Conservation (phyloP, 441 rosid species). For the Mallotus japonicus region DNA sequence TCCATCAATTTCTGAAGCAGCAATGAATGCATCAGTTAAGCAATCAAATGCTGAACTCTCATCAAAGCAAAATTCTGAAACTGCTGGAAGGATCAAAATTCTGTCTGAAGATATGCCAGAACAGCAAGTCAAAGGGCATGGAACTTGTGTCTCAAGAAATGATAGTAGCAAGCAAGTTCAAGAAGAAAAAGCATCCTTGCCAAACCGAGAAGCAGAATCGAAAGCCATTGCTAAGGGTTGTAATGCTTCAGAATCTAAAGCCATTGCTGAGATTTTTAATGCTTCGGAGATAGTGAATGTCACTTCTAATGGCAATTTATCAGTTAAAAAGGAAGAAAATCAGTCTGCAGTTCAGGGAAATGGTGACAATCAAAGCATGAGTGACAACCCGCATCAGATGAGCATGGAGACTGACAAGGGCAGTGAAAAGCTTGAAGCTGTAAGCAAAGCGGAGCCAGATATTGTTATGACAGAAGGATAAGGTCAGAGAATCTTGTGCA, state of each 20-base stretch:
- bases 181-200: slow-evolving; percentile 26
- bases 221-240: slow-evolving; percentile 32
- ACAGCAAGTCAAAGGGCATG: slow-evolving; percentile 36
- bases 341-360: slow-evolving; percentile 24
- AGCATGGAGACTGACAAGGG: slow-evolving; percentile 17
- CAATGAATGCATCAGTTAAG: slow-evolving; percentile 25
- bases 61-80: slow-evolving; percentile 36
- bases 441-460: slow-evolving; percentile 25
- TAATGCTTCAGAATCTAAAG: slow-evolving; percentile 25
- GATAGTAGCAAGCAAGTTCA: slow-evolving; percentile 24
- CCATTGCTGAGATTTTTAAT: slow-evolving; percentile 29
- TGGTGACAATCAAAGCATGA: slow-evolving; percentile 4
- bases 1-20: slow-evolving; percentile 30
- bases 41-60: slow-evolving; percentile 37
- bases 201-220: slow-evolving; percentile 29
- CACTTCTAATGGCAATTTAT: slow-evolving; percentile 15
- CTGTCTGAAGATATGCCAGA: slow-evolving; percentile 30
- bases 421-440: slow-evolving; percentile 33
- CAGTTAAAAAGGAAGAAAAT: slow-evolving; percentile 21
- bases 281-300: slow-evolving; percentile 17
- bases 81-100: slow-evolving; percentile 27
- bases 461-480: slow-evolving; percentile 16
- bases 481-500: slow-evolving; percentile 19
- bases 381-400: slow-evolving; percentile 4
- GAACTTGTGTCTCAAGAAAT: slow-evolving; percentile 24